These are phyloP conservation scores for Lycium ferocissimum DNA, from an alignment of 257 asterid species.

Conservation along the genomic window DNA sequence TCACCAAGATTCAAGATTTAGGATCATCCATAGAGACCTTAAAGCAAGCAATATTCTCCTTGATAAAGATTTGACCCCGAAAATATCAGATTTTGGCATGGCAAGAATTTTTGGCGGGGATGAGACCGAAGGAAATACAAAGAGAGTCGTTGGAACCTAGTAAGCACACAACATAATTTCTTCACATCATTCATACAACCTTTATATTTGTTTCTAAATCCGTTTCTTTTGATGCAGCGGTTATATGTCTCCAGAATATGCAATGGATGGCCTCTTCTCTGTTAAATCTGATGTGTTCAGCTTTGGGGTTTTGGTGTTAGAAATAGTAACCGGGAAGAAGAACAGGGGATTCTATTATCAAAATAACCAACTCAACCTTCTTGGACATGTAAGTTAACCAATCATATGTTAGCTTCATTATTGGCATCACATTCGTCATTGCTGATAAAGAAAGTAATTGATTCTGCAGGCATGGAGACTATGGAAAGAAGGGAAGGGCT, in stretches of 20 bases:
- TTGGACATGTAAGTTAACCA: slow-evolving; percentile 61
- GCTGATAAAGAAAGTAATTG: background rate
- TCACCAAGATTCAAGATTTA: slow-evolving; percentile 82
- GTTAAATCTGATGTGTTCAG: slow-evolving; percentile 76
- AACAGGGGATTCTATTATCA: slow-evolving; percentile 77
- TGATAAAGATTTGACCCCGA: slow-evolving; percentile 69
- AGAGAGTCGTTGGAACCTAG: slow-evolving; percentile 80
- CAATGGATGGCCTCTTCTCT: slow-evolving; percentile 85
- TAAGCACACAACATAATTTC: slow-evolving; percentile 39
- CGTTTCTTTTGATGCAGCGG: slow-evolving; percentile 52
- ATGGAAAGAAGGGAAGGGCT: slow-evolving; percentile 60
- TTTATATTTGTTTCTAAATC: background rate
- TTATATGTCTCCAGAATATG: slow-evolving; percentile 86
- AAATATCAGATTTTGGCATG: slow-evolving; percentile 88
- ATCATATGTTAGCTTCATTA: background rate
- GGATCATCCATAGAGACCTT: slow-evolving; percentile 79
- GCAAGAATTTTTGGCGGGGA: slow-evolving; percentile 82
- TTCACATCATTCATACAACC: background rate
- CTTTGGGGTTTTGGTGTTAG: slow-evolving; percentile 77
- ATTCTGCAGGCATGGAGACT: slow-evolving; percentile 68
- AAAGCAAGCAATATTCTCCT: slow-evolving; percentile 81
- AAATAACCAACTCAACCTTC: slow-evolving; percentile 70
- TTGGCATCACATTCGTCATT: background rate
- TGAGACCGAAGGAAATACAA: slow-evolving; percentile 75
- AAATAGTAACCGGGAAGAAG: slow-evolving; percentile 68